Evolutionary conservation across 1,139 yeast species (phyloP).

Genomic region (Wickerhamomyces sp.): DNA sequence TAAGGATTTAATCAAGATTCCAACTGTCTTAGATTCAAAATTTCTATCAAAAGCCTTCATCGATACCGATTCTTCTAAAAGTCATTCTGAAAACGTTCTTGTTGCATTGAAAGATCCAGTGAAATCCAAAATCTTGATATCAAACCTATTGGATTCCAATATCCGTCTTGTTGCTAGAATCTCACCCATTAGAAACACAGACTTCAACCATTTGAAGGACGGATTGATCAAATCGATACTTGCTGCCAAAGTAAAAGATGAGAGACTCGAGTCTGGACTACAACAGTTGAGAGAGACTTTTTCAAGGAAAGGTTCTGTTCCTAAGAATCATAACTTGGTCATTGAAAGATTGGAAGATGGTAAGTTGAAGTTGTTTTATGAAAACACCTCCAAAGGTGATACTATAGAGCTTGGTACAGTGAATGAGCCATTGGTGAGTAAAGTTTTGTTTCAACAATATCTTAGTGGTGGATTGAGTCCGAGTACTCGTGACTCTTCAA

Average conservation of each 20-base stretch:
- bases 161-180: slow-evolving; percentile 67
- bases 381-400: slow-evolving; percentile 29
- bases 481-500: slow-evolving; percentile 28
- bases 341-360: slow-evolving; percentile 46
- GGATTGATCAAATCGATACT: slow-evolving; percentile 72
- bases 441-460: slow-evolving; percentile 50
- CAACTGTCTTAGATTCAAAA: slow-evolving; percentile 39
- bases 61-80: slow-evolving; percentile 25
- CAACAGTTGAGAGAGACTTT: slow-evolving; percentile 51
- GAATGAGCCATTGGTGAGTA: slow-evolving; percentile 45
- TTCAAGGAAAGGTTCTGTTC: slow-evolving; percentile 52
- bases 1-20: slow-evolving; percentile 46
- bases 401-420: slow-evolving; percentile 39
- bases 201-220: slow-evolving; percentile 81
- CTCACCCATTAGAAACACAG: slow-evolving; percentile 85
- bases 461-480: slow-evolving; percentile 49
- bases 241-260: slow-evolving; percentile 30
- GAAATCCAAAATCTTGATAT: slow-evolving; percentile 49
- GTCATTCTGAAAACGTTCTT: slow-evolving; percentile 45
- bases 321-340: slow-evolving; percentile 53
- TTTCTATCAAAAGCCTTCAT: slow-evolving; percentile 30
- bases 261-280: slow-evolving; percentile 42
- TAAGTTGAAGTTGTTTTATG: slow-evolving; percentile 39
- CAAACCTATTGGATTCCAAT: slow-evolving; percentile 52
- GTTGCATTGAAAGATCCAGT: slow-evolving; percentile 54